Evolutionary conservation across 2,329 filamentous ascomycete species (phyloP).

Genomic region (Pseudofabraea citricarpa): DNA sequence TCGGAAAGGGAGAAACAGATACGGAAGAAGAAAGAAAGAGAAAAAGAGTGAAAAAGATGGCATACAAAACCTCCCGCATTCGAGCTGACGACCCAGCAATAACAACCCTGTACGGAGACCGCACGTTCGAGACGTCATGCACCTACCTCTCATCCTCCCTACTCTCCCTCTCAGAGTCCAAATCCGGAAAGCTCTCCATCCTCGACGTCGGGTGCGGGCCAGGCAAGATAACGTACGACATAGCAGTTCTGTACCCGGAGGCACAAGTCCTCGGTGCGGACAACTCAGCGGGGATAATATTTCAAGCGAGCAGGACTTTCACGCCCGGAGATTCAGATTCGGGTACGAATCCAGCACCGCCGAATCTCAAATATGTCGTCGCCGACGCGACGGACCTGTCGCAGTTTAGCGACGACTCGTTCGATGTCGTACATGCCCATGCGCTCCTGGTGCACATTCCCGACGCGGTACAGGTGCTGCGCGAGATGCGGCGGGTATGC

Average conservation of each 20-base stretch:
- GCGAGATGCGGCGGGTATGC: constrained; percentile 48
- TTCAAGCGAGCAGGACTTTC: constrained; percentile 6
- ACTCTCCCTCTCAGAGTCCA: too few species aligned
- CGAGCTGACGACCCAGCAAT: too few species aligned
- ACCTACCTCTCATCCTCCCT: background rate
- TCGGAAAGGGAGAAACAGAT: too few species aligned
- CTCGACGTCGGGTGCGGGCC: constrained; percentile 46
- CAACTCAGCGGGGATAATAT: constrained; percentile 4
- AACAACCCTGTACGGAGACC: background rate
- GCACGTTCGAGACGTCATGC: background rate
- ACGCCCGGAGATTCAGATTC: constrained; percentile 1
- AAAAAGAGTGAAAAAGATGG: too few species aligned
- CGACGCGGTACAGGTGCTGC: constrained; percentile 42
- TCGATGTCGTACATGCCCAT: constrained; percentile 55
- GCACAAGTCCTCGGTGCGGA: constrained; percentile 37
- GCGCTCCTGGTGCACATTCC: constrained; percentile 53
- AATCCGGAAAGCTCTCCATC: constrained; percentile 22
- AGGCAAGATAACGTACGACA: constrained; percentile 40
- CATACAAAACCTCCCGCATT: too few species aligned
- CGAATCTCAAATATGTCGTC: constrained; percentile 18
- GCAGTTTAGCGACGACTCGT: constrained; percentile 39
- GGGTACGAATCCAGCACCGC: too few species aligned
- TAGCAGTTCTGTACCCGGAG: constrained; percentile 33
- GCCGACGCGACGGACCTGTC: constrained; percentile 20
- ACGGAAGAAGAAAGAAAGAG: too few species aligned